Percentiles rank a stretch among this genome's conserved stretches.
phyloP scores from a whole-genome alignment of 129 eudicot genomes.

The Helichrysum umbraculigerum region DNA sequence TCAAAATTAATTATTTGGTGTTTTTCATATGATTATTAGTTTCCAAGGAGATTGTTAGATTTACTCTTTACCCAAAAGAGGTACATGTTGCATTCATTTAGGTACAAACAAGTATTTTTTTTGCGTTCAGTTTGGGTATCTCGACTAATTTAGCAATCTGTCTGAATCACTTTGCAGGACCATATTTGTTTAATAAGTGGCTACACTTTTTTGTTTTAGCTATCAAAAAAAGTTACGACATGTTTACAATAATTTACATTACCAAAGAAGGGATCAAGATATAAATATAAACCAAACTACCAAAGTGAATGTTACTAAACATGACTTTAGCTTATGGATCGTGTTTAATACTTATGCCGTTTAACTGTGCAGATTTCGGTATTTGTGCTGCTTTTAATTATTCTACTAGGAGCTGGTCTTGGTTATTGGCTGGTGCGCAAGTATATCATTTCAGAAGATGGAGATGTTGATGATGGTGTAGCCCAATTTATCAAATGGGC shows the following conservation, averaged over 20 bases:
- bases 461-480: constrained; percentile 74
- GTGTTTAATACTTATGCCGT: neutral
- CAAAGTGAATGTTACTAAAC: neutral
- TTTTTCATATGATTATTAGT: constrained; percentile 3
- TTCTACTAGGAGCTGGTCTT: constrained; percentile 78
- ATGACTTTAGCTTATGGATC: neutral
- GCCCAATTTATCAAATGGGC: constrained; percentile 96
- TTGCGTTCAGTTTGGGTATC: neutral
- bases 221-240: neutral
- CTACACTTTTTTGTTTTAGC: neutral
- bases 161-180: neutral
- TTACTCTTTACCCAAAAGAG: neutral
- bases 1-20: neutral
- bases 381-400: constrained; percentile 50
- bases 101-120: neutral
- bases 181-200: neutral
- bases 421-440: constrained; percentile 88
- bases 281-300: neutral
- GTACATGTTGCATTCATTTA: neutral
- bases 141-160: neutral
- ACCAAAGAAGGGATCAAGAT: neutral
- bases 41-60: neutral
- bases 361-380: constrained; percentile 54
- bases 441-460: constrained; percentile 75
- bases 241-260: neutral